Conservation (phyloP, 139 green algal species). For the Dunaliella primolecta region DNA sequence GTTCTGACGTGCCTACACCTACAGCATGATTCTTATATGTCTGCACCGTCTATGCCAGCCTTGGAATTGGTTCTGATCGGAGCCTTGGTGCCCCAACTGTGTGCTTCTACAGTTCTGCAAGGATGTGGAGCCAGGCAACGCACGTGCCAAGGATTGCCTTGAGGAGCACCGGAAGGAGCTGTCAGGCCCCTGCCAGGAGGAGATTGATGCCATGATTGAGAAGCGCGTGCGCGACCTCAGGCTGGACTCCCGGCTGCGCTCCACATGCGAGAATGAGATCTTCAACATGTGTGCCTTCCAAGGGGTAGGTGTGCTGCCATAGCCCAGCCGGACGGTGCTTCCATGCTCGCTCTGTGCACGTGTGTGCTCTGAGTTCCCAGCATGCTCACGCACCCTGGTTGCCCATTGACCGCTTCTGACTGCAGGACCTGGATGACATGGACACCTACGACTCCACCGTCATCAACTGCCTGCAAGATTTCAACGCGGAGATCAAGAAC, state of each 20-base stretch:
- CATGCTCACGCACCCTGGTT: no score
- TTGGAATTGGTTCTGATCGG: neutral
- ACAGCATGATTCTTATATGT: no score
- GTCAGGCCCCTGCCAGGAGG: constrained; percentile 28
- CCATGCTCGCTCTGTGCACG: neutral
- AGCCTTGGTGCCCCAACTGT: no score
- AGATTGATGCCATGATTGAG: constrained; percentile 71
- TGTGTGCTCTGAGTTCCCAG: no score
- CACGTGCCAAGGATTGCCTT: constrained; percentile 65
- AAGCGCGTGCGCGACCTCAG: constrained; percentile 62
- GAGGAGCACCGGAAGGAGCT: constrained; percentile 57
- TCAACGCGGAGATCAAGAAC: constrained; percentile 34
- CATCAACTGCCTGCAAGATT: constrained; percentile 59
- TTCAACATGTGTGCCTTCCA: constrained; percentile 52
- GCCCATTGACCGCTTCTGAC: no score
- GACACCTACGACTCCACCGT: constrained; percentile 44
- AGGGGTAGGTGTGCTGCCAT: constrained; percentile 26
- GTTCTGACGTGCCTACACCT: no score
- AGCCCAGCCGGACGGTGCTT: neutral
- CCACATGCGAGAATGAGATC: constrained; percentile 49
- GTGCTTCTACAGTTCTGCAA: constrained; percentile 65
- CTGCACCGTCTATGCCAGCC: no score
- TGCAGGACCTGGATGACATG: constrained; percentile 39
- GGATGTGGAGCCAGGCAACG: constrained; percentile 48
- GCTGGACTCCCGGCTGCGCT: constrained; percentile 63